Evolutionary conservation across 164 flowering plant genomes (phyloP).

Genomic region (Vitis rupestris): DNA sequence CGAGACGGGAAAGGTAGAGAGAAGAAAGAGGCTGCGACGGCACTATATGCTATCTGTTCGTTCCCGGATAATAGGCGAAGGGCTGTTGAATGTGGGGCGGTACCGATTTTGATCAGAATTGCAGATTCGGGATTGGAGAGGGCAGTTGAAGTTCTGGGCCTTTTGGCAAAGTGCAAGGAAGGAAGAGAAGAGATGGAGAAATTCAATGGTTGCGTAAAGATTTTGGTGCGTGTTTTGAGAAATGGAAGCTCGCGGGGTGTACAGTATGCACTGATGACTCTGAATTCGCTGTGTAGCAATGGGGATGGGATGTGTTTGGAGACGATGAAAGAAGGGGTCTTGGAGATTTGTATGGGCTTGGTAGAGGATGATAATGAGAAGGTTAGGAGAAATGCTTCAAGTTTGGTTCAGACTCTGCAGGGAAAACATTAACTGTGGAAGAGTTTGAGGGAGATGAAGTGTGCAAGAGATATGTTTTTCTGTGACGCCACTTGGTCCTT

Average conservation of each 20-base stretch:
- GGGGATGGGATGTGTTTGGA: conserved; percentile 40
- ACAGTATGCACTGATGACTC: conserved; percentile 55
- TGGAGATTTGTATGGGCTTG: conserved; percentile 63
- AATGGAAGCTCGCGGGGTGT: conserved; percentile 63
- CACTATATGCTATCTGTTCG: conserved; percentile 71
- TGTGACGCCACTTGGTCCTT: background rate
- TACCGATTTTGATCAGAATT: conserved; percentile 49
- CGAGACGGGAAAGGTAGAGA: conserved; percentile 63
- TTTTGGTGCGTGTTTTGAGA: conserved; percentile 56
- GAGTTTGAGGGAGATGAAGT: background rate
- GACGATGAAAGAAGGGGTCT: conserved; percentile 53
- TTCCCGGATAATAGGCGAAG: conserved; percentile 74
- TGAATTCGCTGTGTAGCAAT: conserved; percentile 52
- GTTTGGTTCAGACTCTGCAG: conserved; percentile 55
- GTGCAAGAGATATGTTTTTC: background rate
- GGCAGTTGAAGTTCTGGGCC: conserved; percentile 74
- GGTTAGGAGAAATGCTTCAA: conserved; percentile 66
- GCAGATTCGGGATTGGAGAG: conserved; percentile 69
- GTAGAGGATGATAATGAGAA: conserved; percentile 85
- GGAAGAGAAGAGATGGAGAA: conserved; percentile 79
- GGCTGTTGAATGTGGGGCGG: conserved; percentile 67
- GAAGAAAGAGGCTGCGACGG: conserved; percentile 90
- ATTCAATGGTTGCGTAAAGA: conserved; percentile 36
- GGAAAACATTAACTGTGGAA: conserved; percentile 11
- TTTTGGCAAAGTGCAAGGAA: conserved; percentile 69